phyloP scores from a whole-genome alignment of 495 filamentous ascomycete genomes.

The Talaromyces stipitatus region DNA sequence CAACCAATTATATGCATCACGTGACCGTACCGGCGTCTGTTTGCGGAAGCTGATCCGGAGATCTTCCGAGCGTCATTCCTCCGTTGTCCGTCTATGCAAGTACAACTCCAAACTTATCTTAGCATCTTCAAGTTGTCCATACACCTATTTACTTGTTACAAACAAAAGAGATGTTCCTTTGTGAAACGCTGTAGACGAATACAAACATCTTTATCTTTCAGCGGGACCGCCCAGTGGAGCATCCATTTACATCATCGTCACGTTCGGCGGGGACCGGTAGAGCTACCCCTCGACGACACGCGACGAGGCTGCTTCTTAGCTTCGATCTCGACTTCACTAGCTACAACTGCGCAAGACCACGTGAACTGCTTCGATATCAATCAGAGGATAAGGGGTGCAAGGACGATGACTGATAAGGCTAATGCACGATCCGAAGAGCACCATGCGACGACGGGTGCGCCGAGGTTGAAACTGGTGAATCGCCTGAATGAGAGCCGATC shows the following conservation, averaged over 20 bases:
- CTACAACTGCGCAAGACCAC: not conserved
- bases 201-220: not conserved
- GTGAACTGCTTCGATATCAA: not conserved
- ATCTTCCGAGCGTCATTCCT: not conserved
- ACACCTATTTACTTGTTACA: not conserved
- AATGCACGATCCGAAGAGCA: not conserved
- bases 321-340: not conserved
- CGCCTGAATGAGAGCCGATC: constrained; percentile 66
- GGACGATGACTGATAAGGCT: not conserved
- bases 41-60: not conserved
- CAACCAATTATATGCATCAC: not conserved
- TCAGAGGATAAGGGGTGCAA: not conserved
- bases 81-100: not conserved
- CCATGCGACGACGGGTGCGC: not conserved
- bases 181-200: not conserved
- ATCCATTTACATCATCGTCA: constrained; percentile 4
- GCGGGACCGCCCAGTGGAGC: not conserved
- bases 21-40: not conserved
- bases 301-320: not conserved
- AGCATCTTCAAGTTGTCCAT: not conserved
- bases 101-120: not conserved
- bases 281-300: constrained; percentile 2
- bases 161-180: not conserved
- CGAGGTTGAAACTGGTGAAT: constrained; percentile 55
- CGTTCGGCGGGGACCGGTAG: constrained; percentile 5